Evolutionary conservation across 805 yeast genomes (phyloP).

Genomic region (Spathaspora hagerdaliae): DNA sequence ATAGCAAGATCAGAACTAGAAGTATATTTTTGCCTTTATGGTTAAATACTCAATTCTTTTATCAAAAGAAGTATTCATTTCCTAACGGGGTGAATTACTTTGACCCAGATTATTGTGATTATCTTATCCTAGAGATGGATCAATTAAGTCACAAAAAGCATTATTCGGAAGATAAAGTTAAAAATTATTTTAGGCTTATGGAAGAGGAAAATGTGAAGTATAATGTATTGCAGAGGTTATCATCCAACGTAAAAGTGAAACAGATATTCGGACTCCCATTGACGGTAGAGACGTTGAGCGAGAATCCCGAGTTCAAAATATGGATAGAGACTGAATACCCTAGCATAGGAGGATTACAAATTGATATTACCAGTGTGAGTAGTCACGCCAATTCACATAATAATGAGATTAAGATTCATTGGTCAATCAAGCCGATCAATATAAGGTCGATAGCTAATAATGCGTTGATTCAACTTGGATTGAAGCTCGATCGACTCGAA

Average conservation of each 20-base stretch:
- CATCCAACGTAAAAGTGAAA: constrained; percentile 17
- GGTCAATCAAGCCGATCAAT: constrained; percentile 27
- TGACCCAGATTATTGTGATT: constrained; percentile 16
- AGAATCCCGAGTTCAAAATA: constrained; percentile 14
- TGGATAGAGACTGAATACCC: constrained; percentile 30
- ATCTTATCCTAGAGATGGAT: constrained; percentile 12
- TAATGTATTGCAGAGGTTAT: constrained; percentile 22
- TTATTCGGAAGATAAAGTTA: constrained; percentile 4
- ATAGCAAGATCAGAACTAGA: neutral
- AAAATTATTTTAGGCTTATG: constrained; percentile 10
- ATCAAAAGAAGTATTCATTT: constrained; percentile 17
- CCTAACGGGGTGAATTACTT: constrained; percentile 24
- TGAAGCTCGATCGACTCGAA: constrained; percentile 22
- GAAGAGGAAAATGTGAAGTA: constrained; percentile 21
- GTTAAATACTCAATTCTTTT: constrained; percentile 24
- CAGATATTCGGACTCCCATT: constrained; percentile 28
- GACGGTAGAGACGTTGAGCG: constrained; percentile 6
- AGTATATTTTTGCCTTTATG: constrained; percentile 22
- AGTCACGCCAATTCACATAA: neutral
- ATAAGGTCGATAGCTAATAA: constrained; percentile 14
- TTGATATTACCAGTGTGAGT: constrained; percentile 6
- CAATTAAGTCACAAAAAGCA: constrained; percentile 9
- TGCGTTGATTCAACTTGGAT: constrained; percentile 18
- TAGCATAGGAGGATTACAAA: constrained; percentile 25
- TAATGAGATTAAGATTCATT: constrained; percentile 8